A percentile compares a stretch with the other conserved stretches of the same genome.
Evolutionary conservation across 306 rosid species (phyloP).

Genomic region (Benincasa hispida): DNA sequence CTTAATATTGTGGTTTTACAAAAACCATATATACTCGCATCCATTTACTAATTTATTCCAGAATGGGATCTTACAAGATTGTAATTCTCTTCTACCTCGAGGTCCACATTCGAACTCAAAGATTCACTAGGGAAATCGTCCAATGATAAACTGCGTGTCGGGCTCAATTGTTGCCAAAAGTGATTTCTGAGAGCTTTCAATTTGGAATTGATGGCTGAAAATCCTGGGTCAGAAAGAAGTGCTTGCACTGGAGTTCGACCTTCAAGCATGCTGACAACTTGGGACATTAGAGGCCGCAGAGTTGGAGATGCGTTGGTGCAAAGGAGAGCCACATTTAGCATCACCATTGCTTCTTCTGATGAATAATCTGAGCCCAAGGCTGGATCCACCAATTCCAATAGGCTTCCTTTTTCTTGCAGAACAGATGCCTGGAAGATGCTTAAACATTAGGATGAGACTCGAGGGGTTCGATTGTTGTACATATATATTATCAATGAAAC

Average conservation of each 20-base stretch:
- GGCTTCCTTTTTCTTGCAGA: constrained; percentile 75
- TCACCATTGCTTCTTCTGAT: constrained; percentile 52
- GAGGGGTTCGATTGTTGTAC: neutral
- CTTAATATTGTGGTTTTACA: neutral
- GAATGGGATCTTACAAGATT: constrained; percentile 25
- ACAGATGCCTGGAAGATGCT: constrained; percentile 63
- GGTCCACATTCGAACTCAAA: constrained; percentile 20
- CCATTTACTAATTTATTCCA: neutral
- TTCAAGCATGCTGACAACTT: constrained; percentile 92
- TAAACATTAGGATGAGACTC: constrained; percentile 11
- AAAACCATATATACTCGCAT: neutral
- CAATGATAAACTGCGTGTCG: constrained; percentile 45
- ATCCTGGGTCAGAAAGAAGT: constrained; percentile 65
- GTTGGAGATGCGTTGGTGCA: constrained; percentile 96
- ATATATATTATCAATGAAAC: too few species aligned
- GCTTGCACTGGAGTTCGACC: constrained; percentile 72
- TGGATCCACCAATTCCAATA: constrained; percentile 84
- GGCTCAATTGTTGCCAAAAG: constrained; percentile 70
- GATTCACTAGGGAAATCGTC: constrained; percentile 31
- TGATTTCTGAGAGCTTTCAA: constrained; percentile 47
- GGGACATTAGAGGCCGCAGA: constrained; percentile 75
- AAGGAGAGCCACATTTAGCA: constrained; percentile 80
- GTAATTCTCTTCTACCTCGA: constrained; percentile 28
- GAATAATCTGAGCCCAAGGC: constrained; percentile 63
- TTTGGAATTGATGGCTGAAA: constrained; percentile 51